Conservation (phyloP, 129 eudicot genomes). For the Deinandra increscens region DNA sequence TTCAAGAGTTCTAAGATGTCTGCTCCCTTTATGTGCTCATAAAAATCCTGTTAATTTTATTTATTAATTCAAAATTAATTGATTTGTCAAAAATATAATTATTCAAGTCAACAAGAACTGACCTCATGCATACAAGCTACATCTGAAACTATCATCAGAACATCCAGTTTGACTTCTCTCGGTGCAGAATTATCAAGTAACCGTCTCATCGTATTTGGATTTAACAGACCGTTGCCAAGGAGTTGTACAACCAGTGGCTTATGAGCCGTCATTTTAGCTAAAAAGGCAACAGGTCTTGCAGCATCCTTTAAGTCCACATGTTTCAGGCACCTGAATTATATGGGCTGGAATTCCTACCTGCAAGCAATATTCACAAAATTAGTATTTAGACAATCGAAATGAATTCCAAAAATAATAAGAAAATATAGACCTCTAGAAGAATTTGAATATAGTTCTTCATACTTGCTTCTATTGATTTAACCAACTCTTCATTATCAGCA, state of each 20-base stretch:
- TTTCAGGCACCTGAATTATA: slow-evolving; percentile 65
- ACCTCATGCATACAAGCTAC: slow-evolving; percentile 98
- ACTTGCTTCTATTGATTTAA: slow-evolving; percentile 75
- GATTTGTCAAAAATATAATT: neutral
- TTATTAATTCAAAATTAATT: neutral
- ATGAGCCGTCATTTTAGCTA: slow-evolving; percentile 80
- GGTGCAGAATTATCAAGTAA: slow-evolving; percentile 77
- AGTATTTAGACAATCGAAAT: neutral
- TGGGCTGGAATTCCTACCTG: slow-evolving; percentile 71
- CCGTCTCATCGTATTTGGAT: slow-evolving; percentile 59
- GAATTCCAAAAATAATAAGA: neutral
- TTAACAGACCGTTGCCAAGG: slow-evolving; percentile 67
- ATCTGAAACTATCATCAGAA: slow-evolving; percentile 84
- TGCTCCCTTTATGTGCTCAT: slow-evolving; percentile 75
- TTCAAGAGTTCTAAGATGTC: slow-evolving; percentile 59
- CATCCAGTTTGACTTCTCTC: slow-evolving; percentile 71
- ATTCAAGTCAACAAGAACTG: slow-evolving; percentile 1
- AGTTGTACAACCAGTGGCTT: slow-evolving; percentile 75
- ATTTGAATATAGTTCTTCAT: slow-evolving; percentile 79
- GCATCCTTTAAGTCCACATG: slow-evolving; percentile 72
- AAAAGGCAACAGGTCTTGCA: slow-evolving; percentile 82
- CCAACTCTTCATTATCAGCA: slow-evolving; percentile 73
- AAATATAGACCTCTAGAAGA: slow-evolving; percentile 62
- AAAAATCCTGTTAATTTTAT: slow-evolving; percentile 56
- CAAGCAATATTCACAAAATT: neutral